phyloP scores from a whole-genome alignment of 106 monocot genomes.

The Apostasia ramifera region DNA sequence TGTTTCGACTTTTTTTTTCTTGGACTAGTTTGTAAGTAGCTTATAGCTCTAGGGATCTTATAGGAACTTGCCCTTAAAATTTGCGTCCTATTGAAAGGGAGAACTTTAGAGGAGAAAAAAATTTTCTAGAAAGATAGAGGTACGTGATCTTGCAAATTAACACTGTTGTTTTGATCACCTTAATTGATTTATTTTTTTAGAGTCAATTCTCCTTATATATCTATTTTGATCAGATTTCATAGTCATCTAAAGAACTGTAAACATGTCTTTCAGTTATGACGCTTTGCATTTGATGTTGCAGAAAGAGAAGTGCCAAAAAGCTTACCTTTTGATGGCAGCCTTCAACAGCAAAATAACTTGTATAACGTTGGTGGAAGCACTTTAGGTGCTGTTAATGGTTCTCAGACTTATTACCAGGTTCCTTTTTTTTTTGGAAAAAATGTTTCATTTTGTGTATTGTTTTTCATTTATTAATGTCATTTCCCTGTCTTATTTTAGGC shows the following conservation, averaged over 20 bases:
- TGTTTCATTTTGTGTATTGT: conserved; percentile 2
- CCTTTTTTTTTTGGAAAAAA: conserved; percentile 2
- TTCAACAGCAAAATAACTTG: conserved; percentile 11
- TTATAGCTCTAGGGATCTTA: too few relatives aligned
- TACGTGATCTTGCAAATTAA: too few relatives aligned
- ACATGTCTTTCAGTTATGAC: too few relatives aligned
- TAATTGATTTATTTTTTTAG: background rate
- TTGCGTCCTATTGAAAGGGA: too few relatives aligned
- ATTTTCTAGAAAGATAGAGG: too few relatives aligned
- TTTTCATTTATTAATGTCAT: background rate
- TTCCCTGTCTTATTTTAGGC: conserved; percentile 15
- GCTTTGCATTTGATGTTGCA: conserved; percentile 7
- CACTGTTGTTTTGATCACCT: too few relatives aligned
- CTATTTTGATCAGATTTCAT: background rate
- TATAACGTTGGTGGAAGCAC: conserved; percentile 22
- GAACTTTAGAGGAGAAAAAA: too few relatives aligned
- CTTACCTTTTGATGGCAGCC: conserved; percentile 15
- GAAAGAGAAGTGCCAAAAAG: conserved; percentile 23
- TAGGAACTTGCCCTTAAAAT: too few relatives aligned
- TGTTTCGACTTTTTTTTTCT: too few relatives aligned
- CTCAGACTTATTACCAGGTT: conserved; percentile 54
- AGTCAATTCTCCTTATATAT: background rate
- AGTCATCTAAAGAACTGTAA: too few relatives aligned
- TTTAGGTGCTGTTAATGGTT: conserved; percentile 8
- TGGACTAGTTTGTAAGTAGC: too few relatives aligned